A percentile compares a stretch with the other conserved stretches of the same genome.
These are phyloP conservation scores for Mimosa pudica DNA, from an alignment of 306 rosid species.

Conservation along the genomic window DNA sequence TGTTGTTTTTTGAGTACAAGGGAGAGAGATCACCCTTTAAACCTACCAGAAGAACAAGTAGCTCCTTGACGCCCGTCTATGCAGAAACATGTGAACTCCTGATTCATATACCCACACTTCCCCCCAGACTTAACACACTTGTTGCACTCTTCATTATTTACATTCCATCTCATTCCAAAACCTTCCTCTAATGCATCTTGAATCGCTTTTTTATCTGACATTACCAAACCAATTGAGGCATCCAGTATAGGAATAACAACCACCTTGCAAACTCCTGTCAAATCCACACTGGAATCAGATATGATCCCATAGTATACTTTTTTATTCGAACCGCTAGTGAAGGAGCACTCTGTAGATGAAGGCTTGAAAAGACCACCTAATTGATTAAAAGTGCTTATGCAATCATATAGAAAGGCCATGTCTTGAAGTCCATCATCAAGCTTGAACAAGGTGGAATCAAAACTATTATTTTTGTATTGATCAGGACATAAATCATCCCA, in stretches of 20 bases:
- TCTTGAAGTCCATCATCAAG: not conserved
- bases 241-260: not conserved
- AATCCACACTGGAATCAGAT: not conserved
- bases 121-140: not conserved
- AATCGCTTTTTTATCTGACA: fast-evolving
- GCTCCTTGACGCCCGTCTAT: not conserved
- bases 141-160: not conserved
- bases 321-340: not conserved
- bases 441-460: not conserved
- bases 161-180: not conserved
- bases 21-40: no score
- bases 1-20: no score
- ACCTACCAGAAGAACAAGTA: constrained; percentile 1
- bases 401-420: not conserved
- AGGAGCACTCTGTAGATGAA: not conserved
- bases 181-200: not conserved
- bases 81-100: not conserved
- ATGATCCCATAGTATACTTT: not conserved
- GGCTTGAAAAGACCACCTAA: fast-evolving
- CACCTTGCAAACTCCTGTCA: not conserved
- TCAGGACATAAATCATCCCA: not conserved
- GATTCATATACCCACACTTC: not conserved
- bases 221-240: fast-evolving
- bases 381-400: not conserved
- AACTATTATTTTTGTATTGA: not conserved